phyloP scores from a whole-genome alignment of 768 basidiomycete genomes.

The Lentinula detonsa region DNA sequence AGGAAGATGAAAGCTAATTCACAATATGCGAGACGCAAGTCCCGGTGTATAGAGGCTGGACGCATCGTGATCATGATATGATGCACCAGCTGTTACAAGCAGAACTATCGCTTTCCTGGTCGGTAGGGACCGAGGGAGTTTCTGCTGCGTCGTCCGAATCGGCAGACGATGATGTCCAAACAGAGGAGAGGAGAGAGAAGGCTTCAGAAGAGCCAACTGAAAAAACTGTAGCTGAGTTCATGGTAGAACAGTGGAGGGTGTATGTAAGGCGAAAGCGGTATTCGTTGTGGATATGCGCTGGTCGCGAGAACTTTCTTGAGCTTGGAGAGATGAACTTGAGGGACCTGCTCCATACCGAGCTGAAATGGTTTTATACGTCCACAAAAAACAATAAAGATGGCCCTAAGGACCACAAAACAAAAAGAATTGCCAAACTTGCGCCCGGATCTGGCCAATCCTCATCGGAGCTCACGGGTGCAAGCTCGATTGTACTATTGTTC shows the following conservation, averaged over 20 bases:
- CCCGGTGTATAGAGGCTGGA: background rate
- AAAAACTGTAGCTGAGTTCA: background rate
- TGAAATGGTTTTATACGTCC: background rate
- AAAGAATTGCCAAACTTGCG: background rate
- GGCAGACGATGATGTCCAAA: background rate
- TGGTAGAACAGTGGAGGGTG: background rate
- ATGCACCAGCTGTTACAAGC: background rate
- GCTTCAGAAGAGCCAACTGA: conserved; percentile 1
- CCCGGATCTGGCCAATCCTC: background rate
- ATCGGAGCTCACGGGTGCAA: background rate
- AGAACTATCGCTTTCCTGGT: background rate
- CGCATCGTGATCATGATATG: background rate
- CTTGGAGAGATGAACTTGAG: background rate
- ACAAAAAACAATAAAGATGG: conserved; percentile 1
- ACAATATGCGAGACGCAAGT: background rate
- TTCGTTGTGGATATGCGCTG: background rate
- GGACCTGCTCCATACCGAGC: background rate
- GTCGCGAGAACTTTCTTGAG: background rate
- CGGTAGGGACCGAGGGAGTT: background rate
- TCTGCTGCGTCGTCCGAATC: background rate
- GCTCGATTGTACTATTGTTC: background rate
- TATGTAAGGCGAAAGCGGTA: background rate
- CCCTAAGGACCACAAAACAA: background rate
- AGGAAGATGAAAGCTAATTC: background rate
- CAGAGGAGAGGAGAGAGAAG: background rate